Evolutionary conservation across 768 basidiomycete genomes (phyloP), one percentile per base, ranked within the genome.

Genomic region (Mrakia frigida): DNA sequence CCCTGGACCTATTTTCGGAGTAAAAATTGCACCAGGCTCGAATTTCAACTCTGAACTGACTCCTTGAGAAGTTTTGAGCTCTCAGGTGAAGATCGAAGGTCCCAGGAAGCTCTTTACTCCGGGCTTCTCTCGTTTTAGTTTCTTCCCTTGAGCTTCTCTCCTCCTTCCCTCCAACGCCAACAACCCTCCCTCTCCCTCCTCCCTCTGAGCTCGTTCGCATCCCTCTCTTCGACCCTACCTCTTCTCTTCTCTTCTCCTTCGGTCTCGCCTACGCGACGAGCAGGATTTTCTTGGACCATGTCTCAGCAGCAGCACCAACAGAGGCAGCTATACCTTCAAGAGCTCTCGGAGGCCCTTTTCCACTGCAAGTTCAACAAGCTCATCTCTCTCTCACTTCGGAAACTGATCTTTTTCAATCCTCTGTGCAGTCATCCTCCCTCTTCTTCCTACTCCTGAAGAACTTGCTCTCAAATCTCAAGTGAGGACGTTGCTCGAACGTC

Each of bases 401-500:
- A n/a, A 50, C 56, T 41, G 67, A 46, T 43, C 59, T 1, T 70
- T 2, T 43, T 72, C 53, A n/a, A 37, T 6, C 28, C 41, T 13
- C 13, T 63, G 21, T 50, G 6, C 35, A 77, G 76, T 95, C 83
- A 93, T 96, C 76, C 88, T 95, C 79, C 94, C 94, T 84, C 88
- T 95, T 70, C 87, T 97, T 25, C 94, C 94, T 4, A 93, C 93
- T 3, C 84, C 88, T 56, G 93, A 95, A 82, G 94, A 97, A 85
- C 88, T 96, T 84, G 88, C 90, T 59, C 90, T 95, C 82, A 99
- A 98, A 86, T 95, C 98, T 85, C 93, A 96, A 81, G 95, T 98
- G 79, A 87, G 96, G 81, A 93, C 92, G 84, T 87, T 95, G 81
- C 90, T 99, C 74, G 95, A 99, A 86, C 88, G 92, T 80, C 89